Evolutionary conservation across 106 monocot genomes (phyloP).

Genomic region (Dendrobium officinale): DNA sequence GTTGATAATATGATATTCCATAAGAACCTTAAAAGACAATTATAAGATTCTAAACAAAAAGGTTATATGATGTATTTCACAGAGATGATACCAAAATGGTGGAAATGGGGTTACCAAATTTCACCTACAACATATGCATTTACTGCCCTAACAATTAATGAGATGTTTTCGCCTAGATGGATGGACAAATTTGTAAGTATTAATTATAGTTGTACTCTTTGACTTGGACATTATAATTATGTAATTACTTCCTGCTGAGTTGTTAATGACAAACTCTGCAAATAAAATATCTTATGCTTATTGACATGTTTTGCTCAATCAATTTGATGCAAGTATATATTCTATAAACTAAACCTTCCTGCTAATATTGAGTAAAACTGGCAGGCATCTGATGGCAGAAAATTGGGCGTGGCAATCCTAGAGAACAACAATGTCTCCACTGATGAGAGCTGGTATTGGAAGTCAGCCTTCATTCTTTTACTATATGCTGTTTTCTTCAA

Average conservation of each 20-base stretch:
- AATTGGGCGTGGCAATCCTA: constrained; percentile 41
- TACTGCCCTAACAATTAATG: constrained; percentile 59
- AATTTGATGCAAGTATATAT: background rate
- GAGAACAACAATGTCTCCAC: constrained; percentile 41
- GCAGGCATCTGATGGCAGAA: constrained; percentile 21
- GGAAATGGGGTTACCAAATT: constrained; percentile 71
- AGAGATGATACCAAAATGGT: constrained; percentile 68
- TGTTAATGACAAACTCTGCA: background rate
- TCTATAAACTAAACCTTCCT: background rate
- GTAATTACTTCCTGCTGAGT: background rate
- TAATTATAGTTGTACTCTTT: background rate
- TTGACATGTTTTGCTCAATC: background rate
- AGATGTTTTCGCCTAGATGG: constrained; percentile 67
- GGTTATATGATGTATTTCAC: constrained; percentile 5
- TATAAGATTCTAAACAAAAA: background rate
- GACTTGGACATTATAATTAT: background rate
- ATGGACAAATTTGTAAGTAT: constrained; percentile 36
- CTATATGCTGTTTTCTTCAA: constrained; percentile 83
- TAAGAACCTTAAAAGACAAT: background rate
- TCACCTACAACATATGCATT: constrained; percentile 61
- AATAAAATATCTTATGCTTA: background rate
- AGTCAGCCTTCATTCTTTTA: constrained; percentile 56
- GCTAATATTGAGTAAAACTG: background rate
- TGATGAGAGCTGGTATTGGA: constrained; percentile 75
- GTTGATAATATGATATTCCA: background rate